A percentile compares a stretch with the other conserved stretches of the same genome.
Evolutionary conservation across 805 yeast species (phyloP).

Genomic region (Lachancea nothofagi): DNA sequence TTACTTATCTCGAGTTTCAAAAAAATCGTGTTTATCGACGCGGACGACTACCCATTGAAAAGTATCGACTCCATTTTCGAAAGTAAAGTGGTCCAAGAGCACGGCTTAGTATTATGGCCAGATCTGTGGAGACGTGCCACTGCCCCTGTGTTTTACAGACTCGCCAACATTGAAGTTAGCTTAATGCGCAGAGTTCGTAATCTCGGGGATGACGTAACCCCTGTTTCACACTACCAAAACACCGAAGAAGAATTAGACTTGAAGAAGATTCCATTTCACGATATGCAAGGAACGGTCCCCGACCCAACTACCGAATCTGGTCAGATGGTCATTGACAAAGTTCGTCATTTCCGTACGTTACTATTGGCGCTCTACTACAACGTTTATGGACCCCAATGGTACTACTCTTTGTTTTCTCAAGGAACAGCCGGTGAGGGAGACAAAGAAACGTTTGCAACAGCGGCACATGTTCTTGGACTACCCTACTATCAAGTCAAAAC

Average conservation of each 20-base stretch:
- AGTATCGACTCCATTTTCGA: conserved; percentile 43
- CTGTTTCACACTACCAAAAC: conserved; percentile 7
- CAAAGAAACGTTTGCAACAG: conserved; percentile 69
- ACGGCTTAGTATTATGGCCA: conserved; percentile 66
- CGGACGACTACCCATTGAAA: conserved; percentile 58
- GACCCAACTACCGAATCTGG: conserved; percentile 70
- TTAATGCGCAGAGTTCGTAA: conserved; percentile 32
- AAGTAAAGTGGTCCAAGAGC: conserved; percentile 39
- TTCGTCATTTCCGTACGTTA: conserved; percentile 51
- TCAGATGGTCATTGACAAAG: conserved; percentile 56
- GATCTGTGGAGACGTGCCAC: conserved; percentile 71
- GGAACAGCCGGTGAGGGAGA: conserved; percentile 79
- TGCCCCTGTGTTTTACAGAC: conserved; percentile 53
- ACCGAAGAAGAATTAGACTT: conserved; percentile 1
- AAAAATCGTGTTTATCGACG: conserved; percentile 68
- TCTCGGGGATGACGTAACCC: conserved; percentile 23
- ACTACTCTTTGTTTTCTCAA: conserved; percentile 62
- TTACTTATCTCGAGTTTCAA: conserved; percentile 71
- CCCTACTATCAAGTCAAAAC: conserved; percentile 49
- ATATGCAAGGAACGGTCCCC: conserved; percentile 57
- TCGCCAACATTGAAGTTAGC: conserved; percentile 40
- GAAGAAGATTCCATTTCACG: conserved; percentile 45
- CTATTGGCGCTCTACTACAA: conserved; percentile 61
- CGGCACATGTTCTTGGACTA: conserved; percentile 47
- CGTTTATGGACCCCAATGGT: conserved; percentile 57